Evolutionary conservation across 768 basidiomycete genomes (phyloP), one percentile per base, ranked within the genome.

Genomic region (Lyophyllum shimeji): DNA sequence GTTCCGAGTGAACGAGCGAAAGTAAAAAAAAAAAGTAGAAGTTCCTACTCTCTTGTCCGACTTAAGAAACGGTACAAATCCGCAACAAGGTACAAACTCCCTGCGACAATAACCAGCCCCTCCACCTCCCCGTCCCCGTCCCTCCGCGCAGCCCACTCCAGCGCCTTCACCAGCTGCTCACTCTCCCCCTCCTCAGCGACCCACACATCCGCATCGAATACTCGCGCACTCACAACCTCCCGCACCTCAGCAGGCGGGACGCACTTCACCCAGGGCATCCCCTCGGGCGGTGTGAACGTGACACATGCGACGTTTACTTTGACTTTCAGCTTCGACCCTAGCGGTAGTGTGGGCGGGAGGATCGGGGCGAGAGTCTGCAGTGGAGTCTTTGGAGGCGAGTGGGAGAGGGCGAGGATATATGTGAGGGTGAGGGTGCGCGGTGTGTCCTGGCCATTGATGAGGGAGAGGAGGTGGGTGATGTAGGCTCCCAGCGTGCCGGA

Each of bases 21-120:
- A 29, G 29, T 4, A 29, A 9, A 29, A 29, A 9, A 29, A 9
- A 29, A 9, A 29, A 29, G 5, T 5, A 29, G 5, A 29, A 29
- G 5, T 9, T 29, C 29, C 9, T 9, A 29, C 9, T 5, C 29
- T 9, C 9, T 5, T 29, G 9, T 5, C 9, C 9, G 29, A 29
- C 29, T 9, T 9, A 29, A 29, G 29, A 29, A 29, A 9, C 29
- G 29, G 29, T 96, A 97, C 53, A 95, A 85, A 73, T 98, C 96
- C 9, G 94, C 93, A 1, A 94, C 92, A 37, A 98, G 81, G 72
- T 99, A 99, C 63, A 98, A 69, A 71, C 97, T 98, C 37, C 96
- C 97, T 21, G 93, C 88, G 1, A 96, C 65, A 11, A 97, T 80
- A 0, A 89, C 80, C 50, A 93, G 64, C n/a, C 73, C 70, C 24